Base-by-base conservation (phyloP, 2,329 filamentous ascomycete species). In the Fusarium sp. region DNA sequence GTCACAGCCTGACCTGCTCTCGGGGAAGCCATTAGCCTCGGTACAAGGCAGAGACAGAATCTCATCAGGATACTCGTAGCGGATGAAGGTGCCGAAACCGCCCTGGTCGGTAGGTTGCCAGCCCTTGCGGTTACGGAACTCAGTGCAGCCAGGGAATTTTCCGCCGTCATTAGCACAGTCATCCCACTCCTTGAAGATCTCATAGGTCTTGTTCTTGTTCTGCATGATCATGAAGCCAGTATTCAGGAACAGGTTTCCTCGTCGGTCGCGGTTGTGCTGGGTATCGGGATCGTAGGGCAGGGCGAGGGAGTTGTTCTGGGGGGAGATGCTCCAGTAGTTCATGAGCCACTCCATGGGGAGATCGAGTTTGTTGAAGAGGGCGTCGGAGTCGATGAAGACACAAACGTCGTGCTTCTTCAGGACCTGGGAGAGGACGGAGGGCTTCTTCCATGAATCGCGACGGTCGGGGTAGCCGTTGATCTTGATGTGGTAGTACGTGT, bases 141-240 rank as follows among this genome's bases (percentile, higher is more conserved):
- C 75, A 26, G 75, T 73, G 68, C 81, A 83, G 8, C 77, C 76
- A 31, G 80, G 78, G 63, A 76, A 77, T 43, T 75, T 78, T 63
- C 78, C 78, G 33, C 75, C 71, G 1, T 83, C 80, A 29, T 80
- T 75, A 23, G 82, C 76, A 55, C 82, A 84, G 41, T 74, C 75
- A 23, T 79, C 77, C 85, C 85, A 86, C 43, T 82, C 83, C 63
- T 83, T 80, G 43, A 86, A 77, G 39, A 87, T 84, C 33, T 83
- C 78, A 68, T 81, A 81, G 0, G 83, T 84, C 63, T 80, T 80
- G 5, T 78, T 71, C 69, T 83, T 84, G 74, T 85, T 85, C 75
- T 86, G 84, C 8, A 84, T 81, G 31, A 86, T 77, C 74, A 86
- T 85, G 77, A 86, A 86, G n/a, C 84, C 84, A 2, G 84, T 85